Percentiles rank a stretch among this genome's conserved stretches.
phyloP scores from a whole-genome alignment of 495 filamentous ascomycete genomes.

The Penicillium cinerascens region DNA sequence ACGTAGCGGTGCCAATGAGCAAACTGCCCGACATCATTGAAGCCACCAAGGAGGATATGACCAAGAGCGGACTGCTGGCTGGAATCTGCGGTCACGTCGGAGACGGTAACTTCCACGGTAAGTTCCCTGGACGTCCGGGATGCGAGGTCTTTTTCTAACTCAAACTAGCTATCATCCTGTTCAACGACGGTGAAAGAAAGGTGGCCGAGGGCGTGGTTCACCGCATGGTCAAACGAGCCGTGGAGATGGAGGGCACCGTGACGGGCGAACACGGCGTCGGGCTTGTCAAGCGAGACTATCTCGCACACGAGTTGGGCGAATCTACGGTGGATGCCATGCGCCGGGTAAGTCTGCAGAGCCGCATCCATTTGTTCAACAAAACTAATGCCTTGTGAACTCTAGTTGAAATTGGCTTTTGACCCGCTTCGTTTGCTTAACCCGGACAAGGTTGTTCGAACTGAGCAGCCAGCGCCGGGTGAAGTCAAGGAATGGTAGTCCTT shows the following conservation, averaged over 20 bases:
- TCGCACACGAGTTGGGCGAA: conserved; percentile 53
- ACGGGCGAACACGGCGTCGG: conserved; percentile 65
- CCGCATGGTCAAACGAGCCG: conserved; percentile 58
- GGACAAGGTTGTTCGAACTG: conserved; percentile 59
- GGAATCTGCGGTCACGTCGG: conserved; percentile 67
- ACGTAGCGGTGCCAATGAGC: conserved; percentile 65
- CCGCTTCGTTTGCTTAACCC: conserved; percentile 64
- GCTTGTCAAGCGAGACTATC: conserved; percentile 59
- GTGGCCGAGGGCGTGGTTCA: conserved; percentile 51
- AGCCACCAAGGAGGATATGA: conserved; percentile 56
- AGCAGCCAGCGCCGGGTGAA: conserved; percentile 37
- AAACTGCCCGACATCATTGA: conserved; percentile 61
- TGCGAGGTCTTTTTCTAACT: conserved; percentile 1
- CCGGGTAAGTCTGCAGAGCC: conserved; percentile 42
- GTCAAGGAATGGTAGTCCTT: conserved; percentile 38
- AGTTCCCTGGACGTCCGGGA: conserved; percentile 3
- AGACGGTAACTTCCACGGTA: conserved; percentile 64
- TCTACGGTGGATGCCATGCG: conserved; percentile 60
- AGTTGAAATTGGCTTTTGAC: conserved; percentile 65
- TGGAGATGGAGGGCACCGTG: conserved; percentile 62
- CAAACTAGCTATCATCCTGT: conserved; percentile 50
- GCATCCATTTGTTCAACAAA: neutral
- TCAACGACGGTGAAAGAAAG: conserved; percentile 52
- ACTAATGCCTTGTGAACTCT: conserved; percentile 13
- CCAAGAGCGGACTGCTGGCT: conserved; percentile 51